Evolutionary conservation across 495 filamentous ascomycete genomes (phyloP), one percentile per base, ranked within the genome.

Genomic region (Trypethelium eluteriae): DNA sequence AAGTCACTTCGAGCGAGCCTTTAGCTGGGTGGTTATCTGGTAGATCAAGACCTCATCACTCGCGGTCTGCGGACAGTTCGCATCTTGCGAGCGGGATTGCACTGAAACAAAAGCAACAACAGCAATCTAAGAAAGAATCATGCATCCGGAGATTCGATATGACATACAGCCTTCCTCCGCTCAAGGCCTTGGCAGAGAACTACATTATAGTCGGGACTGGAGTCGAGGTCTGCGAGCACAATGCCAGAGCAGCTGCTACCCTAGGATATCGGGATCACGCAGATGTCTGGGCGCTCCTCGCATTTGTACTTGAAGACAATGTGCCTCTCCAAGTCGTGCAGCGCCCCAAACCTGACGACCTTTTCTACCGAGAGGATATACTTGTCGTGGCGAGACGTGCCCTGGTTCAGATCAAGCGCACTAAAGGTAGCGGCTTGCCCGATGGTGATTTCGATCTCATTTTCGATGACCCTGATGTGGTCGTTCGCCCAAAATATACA

Each of bases 251-350:
- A 61, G 92, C 93, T 16, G 80, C 86, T 68, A 86, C 86, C 68
- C 82, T 88, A 71, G 91, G 91, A 2, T 85, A 82, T 69, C 74
- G 81, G 41, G 91, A 96, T 70, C 74, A 93, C 36, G 91, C 89
- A 38, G 86, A 91, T 68, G 84, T 95, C 2, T 98, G 94, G 94
- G 83, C 85, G 39, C 86, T 97, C 65, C 80, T 89, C 39, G 86
- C 85, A 38, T 77, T 96, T 66, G 81, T 98, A 0, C 76, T 98
- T 49, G 84, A 88, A 68, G 88, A 90, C 67, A 82, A 88, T 67
- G 86, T 90, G 11, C 90, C 88, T 2, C 75, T 92, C 0, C 83
- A 89, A 69, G 77, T 89, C n/a, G 80, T 84, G 39, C 74, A 81
- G 5, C 25, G 5, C 7, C 32, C 53, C 3, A 36, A 34, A 4